These are phyloP conservation scores for Protomyces lactucae-debilis DNA, from an alignment of 1,139 yeast genomes.

Conservation along the genomic window DNA sequence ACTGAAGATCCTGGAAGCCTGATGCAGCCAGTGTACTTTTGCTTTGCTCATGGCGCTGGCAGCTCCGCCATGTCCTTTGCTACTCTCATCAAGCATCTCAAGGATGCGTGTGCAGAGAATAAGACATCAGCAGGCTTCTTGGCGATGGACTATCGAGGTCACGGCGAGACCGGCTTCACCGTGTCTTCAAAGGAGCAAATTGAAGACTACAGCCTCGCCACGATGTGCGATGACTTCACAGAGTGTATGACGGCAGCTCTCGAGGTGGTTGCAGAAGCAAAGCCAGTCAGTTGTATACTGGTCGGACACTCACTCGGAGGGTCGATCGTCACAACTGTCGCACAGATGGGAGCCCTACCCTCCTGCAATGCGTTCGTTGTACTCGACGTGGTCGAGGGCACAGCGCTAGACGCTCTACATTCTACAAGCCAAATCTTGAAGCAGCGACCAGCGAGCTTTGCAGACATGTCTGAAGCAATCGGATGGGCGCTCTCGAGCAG, in stretches of 20 bases:
- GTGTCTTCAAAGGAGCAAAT: conserved; percentile 33
- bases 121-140: conserved; percentile 51
- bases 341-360: conserved; percentile 36
- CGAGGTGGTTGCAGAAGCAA: conserved; percentile 40
- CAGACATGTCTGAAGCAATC: conserved; percentile 55
- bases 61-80: conserved; percentile 80
- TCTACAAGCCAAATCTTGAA: conserved; percentile 62
- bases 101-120: conserved; percentile 32
- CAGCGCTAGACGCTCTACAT: conserved; percentile 61
- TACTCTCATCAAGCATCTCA: conserved; percentile 32
- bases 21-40: neutral
- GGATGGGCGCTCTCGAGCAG: conserved; percentile 58
- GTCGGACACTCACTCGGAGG: conserved; percentile 88
- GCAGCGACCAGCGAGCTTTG: conserved; percentile 58
- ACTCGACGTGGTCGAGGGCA: conserved; percentile 87
- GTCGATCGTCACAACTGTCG: conserved; percentile 59
- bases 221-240: conserved; percentile 61
- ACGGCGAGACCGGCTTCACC: conserved; percentile 50
- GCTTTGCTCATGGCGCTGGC: conserved; percentile 76
- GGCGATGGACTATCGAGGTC: conserved; percentile 78
- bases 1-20: neutral
- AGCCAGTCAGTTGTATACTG: conserved; percentile 36
- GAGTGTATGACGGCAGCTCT: conserved; percentile 39
- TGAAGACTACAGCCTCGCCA: conserved; percentile 48
- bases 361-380: conserved; percentile 57